A percentile compares a stretch with the other conserved stretches of the same genome.
Evolutionary conservation across 2,329 filamentous ascomycete genomes (phyloP).

Genomic region (Colletotrichum truncatum): DNA sequence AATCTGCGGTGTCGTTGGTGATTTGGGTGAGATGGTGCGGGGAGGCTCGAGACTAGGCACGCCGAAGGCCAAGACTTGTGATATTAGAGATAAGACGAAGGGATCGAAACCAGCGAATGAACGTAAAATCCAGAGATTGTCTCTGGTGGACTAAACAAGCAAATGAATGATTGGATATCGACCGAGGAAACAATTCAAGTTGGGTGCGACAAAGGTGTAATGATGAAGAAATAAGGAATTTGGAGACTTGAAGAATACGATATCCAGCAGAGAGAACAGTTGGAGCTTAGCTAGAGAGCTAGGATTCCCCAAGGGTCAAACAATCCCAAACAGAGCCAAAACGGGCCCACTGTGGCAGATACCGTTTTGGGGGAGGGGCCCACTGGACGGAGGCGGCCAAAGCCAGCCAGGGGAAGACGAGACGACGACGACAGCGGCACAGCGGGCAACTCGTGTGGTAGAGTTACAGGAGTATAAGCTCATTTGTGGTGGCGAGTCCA

Average conservation of each 20-base stretch:
- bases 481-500: background rate
- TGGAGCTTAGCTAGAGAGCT: slow-evolving; percentile 9
- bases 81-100: background rate
- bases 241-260: background rate
- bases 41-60: background rate
- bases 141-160: background rate
- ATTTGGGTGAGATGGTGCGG: background rate
- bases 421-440: background rate
- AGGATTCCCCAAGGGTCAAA: slow-evolving; percentile 23
- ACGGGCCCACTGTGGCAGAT: slow-evolving; percentile 31
- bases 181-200: background rate
- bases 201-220: background rate
- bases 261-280: background rate
- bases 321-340: slow-evolving; percentile 30
- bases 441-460: background rate
- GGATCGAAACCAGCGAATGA: slow-evolving; percentile 1
- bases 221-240: slow-evolving; percentile 4
- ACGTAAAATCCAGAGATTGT: background rate
- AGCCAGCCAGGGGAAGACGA: slow-evolving; percentile 11
- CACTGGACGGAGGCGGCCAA: slow-evolving; percentile 12
- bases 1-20: background rate
- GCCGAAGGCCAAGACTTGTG: background rate
- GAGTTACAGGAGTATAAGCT: background rate
- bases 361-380: slow-evolving; percentile 11
- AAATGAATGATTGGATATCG: slow-evolving; percentile 8